phyloP scores from a whole-genome alignment of 768 basidiomycete species.

The Mycena amicta region DNA sequence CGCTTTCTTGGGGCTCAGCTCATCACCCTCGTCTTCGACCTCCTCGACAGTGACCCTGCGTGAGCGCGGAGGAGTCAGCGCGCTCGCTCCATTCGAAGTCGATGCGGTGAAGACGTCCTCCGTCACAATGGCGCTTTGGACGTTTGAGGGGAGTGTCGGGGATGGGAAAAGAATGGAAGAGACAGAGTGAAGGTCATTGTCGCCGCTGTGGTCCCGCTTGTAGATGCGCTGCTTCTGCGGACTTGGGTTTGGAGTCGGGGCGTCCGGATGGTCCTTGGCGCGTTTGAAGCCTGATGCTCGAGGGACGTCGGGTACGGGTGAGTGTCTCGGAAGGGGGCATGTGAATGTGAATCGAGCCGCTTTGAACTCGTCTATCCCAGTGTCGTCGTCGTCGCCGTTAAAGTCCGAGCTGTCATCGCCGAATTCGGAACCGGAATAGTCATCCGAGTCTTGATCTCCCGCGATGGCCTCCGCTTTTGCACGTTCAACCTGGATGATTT shows the following conservation, averaged over 20 bases:
- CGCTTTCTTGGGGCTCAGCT: too few species aligned
- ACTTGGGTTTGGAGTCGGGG: background rate
- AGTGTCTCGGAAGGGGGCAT: background rate
- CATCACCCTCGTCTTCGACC: too few species aligned
- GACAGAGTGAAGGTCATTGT: background rate
- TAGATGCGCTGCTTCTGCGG: background rate
- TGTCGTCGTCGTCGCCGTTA: background rate
- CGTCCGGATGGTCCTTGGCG: background rate
- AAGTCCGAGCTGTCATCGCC: background rate
- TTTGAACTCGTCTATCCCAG: background rate
- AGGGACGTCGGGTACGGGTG: background rate
- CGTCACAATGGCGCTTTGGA: background rate
- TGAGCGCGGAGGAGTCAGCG: background rate
- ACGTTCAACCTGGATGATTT: background rate
- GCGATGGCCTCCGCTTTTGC: background rate
- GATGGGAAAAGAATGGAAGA: background rate
- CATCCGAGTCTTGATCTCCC: background rate
- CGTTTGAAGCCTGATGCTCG: background rate
- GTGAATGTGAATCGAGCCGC: background rate
- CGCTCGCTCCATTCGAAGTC: background rate
- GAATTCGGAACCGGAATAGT: background rate
- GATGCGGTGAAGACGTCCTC: background rate
- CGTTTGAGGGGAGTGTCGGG: background rate
- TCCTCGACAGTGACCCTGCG: too few species aligned
- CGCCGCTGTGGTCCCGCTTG: background rate